phyloP scores from a whole-genome alignment of 2,329 filamentous ascomycete species.

The Phyllosticta citriasiana region DNA sequence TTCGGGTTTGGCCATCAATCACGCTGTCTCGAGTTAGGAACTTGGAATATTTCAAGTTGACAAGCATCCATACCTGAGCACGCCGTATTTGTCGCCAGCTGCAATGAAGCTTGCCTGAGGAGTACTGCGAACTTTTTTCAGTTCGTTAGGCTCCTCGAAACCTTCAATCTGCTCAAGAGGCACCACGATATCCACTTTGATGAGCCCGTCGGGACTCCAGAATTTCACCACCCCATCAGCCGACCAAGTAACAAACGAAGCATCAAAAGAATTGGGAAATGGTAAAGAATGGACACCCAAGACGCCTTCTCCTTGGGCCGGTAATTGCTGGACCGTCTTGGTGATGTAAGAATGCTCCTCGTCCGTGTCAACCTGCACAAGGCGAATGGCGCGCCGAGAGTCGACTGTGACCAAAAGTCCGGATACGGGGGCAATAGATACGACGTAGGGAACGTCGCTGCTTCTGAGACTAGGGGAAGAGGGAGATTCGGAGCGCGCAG shows the following conservation, averaged over 20 bases:
- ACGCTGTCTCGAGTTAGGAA: slow-evolving; percentile 35
- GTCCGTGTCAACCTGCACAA: slow-evolving; percentile 39
- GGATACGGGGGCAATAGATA: slow-evolving; percentile 29
- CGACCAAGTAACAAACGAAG: slow-evolving; percentile 85
- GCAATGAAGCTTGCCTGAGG: slow-evolving; percentile 56
- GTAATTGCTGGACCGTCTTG: slow-evolving; percentile 33
- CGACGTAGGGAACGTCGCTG: slow-evolving; percentile 20
- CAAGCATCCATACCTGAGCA: slow-evolving; percentile 46
- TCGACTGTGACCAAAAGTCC: slow-evolving; percentile 50
- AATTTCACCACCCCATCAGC: slow-evolving; percentile 68
- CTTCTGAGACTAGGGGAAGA: slow-evolving; percentile 13
- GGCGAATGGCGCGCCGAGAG: slow-evolving; percentile 60
- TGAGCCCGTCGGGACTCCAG: slow-evolving; percentile 67
- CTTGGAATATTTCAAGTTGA: background rate
- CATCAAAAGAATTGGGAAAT: slow-evolving; percentile 48
- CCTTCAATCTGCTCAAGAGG: slow-evolving; percentile 53
- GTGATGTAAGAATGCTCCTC: slow-evolving; percentile 22
- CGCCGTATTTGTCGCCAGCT: slow-evolving; percentile 79
- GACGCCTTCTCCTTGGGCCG: slow-evolving; percentile 49
- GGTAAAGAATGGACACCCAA: slow-evolving; percentile 62
- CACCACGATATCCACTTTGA: slow-evolving; percentile 54
- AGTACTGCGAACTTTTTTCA: slow-evolving; percentile 50
- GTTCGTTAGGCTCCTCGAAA: slow-evolving; percentile 45
- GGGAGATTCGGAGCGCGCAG: slow-evolving; percentile 24
- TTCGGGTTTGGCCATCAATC: slow-evolving; percentile 52